A percentile compares a stretch with the other conserved stretches of the same genome.
These are phyloP conservation scores for Podospora fimiseda DNA, from an alignment of 495 filamentous ascomycete species.

Conservation along the genomic window DNA sequence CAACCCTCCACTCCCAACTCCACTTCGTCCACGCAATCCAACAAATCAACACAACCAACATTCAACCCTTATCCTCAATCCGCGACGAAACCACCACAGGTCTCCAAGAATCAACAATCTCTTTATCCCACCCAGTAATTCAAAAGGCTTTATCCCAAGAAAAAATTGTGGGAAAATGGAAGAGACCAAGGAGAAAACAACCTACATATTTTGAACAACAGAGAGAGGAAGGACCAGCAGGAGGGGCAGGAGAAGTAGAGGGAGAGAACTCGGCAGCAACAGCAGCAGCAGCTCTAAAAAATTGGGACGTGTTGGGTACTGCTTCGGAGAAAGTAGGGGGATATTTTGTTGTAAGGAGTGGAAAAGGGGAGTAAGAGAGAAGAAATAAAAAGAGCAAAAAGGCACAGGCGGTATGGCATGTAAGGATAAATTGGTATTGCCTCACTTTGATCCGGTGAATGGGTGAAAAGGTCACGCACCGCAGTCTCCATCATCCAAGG, in stretches of 20 bases:
- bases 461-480: no score
- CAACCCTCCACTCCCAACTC: slow-evolving; percentile 73
- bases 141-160: slow-evolving; percentile 35
- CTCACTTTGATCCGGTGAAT: no score
- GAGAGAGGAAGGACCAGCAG: no score
- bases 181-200: slow-evolving; percentile 40
- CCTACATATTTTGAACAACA: no score
- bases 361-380: slow-evolving; percentile 9
- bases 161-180: slow-evolving; percentile 36
- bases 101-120: slow-evolving; percentile 37
- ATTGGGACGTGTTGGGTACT: slow-evolving; percentile 63
- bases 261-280: neutral
- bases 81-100: slow-evolving; percentile 65
- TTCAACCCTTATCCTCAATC: slow-evolving; percentile 69
- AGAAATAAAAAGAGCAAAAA: neutral
- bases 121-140: slow-evolving; percentile 27
- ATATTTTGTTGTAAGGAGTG: slow-evolving; percentile 77
- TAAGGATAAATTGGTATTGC: no score
- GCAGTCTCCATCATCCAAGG: no score
- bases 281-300: slow-evolving; percentile 33
- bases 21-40: slow-evolving; percentile 84
- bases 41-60: slow-evolving; percentile 51
- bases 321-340: slow-evolving; percentile 60
- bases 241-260: slow-evolving; percentile 7
- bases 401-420: neutral